phyloP scores from a whole-genome alignment of 257 asterid species.

The Knoxia roxburghii region DNA sequence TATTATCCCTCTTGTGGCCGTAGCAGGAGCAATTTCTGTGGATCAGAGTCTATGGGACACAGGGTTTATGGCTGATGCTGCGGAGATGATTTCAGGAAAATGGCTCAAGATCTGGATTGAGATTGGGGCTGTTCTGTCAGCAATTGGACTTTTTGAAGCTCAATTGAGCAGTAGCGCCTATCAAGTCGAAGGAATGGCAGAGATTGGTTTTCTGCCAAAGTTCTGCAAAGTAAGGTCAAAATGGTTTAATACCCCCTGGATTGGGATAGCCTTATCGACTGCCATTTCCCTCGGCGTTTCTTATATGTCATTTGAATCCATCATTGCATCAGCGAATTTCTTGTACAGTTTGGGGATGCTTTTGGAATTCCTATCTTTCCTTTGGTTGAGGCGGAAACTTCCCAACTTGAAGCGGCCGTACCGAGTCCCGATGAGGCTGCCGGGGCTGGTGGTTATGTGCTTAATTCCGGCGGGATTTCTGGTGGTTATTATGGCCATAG shows the following conservation, averaged over 20 bases:
- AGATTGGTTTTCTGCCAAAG: constrained; percentile 39
- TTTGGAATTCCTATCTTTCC: constrained; percentile 48
- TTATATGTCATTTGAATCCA: constrained; percentile 30
- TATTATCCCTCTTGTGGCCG: constrained; percentile 48
- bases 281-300: constrained; percentile 38
- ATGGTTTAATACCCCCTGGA: constrained; percentile 65
- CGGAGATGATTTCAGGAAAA: constrained; percentile 37
- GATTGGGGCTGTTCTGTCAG: constrained; percentile 49
- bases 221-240: constrained; percentile 35
- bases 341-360: constrained; percentile 67
- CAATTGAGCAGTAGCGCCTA: constrained; percentile 53
- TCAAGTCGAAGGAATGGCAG: constrained; percentile 60
- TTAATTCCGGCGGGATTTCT: constrained; percentile 51
- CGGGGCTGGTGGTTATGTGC: constrained; percentile 48
- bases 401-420: constrained; percentile 42
- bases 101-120: constrained; percentile 67
- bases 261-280: constrained; percentile 47
- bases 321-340: constrained; percentile 54
- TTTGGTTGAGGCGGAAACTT: constrained; percentile 42
- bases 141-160: constrained; percentile 53
- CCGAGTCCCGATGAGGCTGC: constrained; percentile 37
- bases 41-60: constrained; percentile 38
- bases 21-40: constrained; percentile 47
- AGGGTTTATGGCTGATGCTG: constrained; percentile 54
- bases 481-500: constrained; percentile 50